Conservation (phyloP, 805 yeast species). For the Wickerhamiella brachini region DNA sequence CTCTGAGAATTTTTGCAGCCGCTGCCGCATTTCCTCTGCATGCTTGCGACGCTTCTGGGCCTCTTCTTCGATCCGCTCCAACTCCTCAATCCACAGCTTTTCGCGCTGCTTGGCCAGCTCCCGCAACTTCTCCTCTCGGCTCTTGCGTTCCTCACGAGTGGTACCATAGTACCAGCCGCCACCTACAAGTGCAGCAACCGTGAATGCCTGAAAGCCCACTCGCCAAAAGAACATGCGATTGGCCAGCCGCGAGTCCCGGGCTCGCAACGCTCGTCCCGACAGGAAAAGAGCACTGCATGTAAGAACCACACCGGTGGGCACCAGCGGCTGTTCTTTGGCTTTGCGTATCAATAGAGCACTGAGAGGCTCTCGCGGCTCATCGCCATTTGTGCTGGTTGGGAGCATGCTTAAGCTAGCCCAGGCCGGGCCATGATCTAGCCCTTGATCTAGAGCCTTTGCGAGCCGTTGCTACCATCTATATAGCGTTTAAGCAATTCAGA, state of each 20-base stretch:
- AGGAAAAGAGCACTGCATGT: slow-evolving; percentile 70
- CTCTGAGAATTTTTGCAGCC: neutral
- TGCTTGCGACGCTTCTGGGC: slow-evolving; percentile 12
- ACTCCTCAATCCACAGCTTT: slow-evolving; percentile 64
- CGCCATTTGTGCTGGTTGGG: slow-evolving; percentile 8
- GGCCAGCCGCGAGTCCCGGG: slow-evolving; percentile 61
- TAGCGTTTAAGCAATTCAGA: too few species aligned
- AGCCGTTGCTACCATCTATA: too few species aligned
- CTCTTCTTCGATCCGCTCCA: slow-evolving; percentile 73
- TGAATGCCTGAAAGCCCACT: slow-evolving; percentile 73
- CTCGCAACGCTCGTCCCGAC: slow-evolving; percentile 62
- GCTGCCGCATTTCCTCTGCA: slow-evolving; percentile 10
- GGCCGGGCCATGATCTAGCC: too few species aligned
- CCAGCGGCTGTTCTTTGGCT: slow-evolving; percentile 77
- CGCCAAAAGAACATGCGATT: slow-evolving; percentile 84
- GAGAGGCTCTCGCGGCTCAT: slow-evolving; percentile 14
- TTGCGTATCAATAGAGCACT: slow-evolving; percentile 23
- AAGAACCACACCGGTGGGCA: slow-evolving; percentile 66
- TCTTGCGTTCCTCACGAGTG: slow-evolving; percentile 23
- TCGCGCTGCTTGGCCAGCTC: slow-evolving; percentile 81
- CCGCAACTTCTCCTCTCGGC: slow-evolving; percentile 47
- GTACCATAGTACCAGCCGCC: slow-evolving; percentile 51
- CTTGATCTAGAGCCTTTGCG: too few species aligned
- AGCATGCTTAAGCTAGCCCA: slow-evolving; percentile 6
- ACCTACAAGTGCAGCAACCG: slow-evolving; percentile 65